Conservation (phyloP, 1,284 basidiomycete species). For the Leccinum subrobustum region DNA sequence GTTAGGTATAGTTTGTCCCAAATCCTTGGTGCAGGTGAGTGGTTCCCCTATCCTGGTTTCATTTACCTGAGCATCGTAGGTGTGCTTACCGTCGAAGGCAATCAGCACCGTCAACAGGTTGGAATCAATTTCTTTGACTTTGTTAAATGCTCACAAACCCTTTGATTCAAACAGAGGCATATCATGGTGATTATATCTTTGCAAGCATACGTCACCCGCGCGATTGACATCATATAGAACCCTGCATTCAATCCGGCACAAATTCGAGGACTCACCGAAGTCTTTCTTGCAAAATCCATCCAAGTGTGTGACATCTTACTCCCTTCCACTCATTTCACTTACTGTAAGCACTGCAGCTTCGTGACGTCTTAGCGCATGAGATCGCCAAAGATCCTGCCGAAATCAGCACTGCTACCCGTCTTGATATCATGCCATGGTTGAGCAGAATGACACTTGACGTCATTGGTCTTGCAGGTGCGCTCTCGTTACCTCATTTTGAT, state of each 20-base stretch:
- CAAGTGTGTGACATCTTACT: constrained; percentile 35
- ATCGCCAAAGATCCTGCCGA: constrained; percentile 26
- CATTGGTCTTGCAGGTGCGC: constrained; percentile 50
- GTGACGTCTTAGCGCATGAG: constrained; percentile 43
- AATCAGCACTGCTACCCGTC: constrained; percentile 8
- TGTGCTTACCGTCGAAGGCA: constrained; percentile 16
- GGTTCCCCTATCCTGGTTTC: background rate
- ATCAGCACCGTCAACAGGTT: constrained; percentile 29
- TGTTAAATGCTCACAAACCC: background rate
- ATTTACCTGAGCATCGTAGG: background rate
- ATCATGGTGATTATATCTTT: constrained; percentile 19
- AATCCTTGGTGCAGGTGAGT: constrained; percentile 33
- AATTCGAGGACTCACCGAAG: constrained; percentile 50
- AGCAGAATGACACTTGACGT: constrained; percentile 63
- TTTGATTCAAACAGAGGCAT: constrained; percentile 10
- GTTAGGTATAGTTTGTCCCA: constrained; percentile 20
- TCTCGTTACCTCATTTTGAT: background rate
- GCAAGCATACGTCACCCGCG: background rate
- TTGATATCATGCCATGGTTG: constrained; percentile 57
- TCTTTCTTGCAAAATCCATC: constrained; percentile 53
- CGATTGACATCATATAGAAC: constrained; percentile 31
- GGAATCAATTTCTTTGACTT: background rate
- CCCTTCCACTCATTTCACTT: background rate
- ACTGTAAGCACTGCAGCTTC: constrained; percentile 35
- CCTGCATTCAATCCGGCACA: constrained; percentile 56